Base-by-base conservation (phyloP, 805 yeast genomes). In the Blastobotrys robertii region DNA sequence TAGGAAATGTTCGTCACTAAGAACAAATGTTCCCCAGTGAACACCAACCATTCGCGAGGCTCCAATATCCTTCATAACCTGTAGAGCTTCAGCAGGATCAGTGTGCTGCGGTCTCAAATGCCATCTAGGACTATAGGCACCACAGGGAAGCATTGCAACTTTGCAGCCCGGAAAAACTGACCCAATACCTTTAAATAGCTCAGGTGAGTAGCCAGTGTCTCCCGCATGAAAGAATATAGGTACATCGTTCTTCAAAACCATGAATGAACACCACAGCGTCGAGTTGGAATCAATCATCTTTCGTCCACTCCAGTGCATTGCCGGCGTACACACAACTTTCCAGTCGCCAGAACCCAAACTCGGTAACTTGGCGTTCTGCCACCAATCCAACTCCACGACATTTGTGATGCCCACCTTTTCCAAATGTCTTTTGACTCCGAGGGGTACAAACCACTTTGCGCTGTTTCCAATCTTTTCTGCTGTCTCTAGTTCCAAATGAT, bases 111-210 rank as follows among this genome's bases (percentile, higher is more conserved):
- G 90, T 45, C 74, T 74, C 56, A 90, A 88, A 55, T 88, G 97
- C 95, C 95, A 85, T 53, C 82, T 76, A 1, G 97, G 97, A 52
- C 88, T 81, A 60, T 90, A 90, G 47, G 94, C 96, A 0, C 97
- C 97, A 48, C 94, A 86, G 0, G 97, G 97, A 11, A 90, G 63
- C 62, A 90, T 69, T 0, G 88, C 84, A 25, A 88, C 65, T 44
- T 63, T 64, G 7, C 76, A 72, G 1, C 79, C 77, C 0, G 94
- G 94, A 56, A 70, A 81, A 25, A 68, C 73, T 32, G 70, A 61
- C 2, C 80, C 76, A 22, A 90, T 81, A n/a, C 76, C 67, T 10
- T 68, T 64, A 60, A 84, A 88, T 39, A 90, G 62, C 28, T 77
- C 94, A 30, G 70, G 54, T n/a, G 80, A 77, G 58, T 84, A 90